Conservation (phyloP, 1,284 basidiomycete genomes). For the Cutaneotrichosporon cyanovorans region DNA sequence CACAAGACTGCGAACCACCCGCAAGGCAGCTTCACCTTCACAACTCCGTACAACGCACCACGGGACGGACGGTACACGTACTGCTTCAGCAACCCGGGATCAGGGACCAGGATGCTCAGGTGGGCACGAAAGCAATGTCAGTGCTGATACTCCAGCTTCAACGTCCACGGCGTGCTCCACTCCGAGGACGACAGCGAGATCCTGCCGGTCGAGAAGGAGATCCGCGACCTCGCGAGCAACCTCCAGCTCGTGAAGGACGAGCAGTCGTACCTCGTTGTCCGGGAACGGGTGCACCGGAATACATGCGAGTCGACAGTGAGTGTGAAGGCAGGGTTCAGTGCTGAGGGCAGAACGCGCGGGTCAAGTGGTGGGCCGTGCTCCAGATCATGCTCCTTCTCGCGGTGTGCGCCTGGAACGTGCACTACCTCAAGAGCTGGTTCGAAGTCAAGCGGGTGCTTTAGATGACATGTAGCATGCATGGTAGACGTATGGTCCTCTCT, state of each 20-base stretch:
- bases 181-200: slow-evolving; percentile 50
- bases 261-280: slow-evolving; percentile 94
- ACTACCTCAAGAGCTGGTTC: slow-evolving; percentile 89
- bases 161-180: slow-evolving; percentile 92
- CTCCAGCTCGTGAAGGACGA: slow-evolving; percentile 93
- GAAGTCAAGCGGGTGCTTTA: slow-evolving; percentile 84
- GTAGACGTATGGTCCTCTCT: not conserved
- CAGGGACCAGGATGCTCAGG: slow-evolving; percentile 91
- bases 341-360: slow-evolving; percentile 63
- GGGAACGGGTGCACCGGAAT: slow-evolving; percentile 87
- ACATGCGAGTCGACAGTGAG: slow-evolving; percentile 45
- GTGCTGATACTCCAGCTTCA: slow-evolving; percentile 61
- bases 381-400: slow-evolving; percentile 80
- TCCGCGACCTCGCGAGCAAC: slow-evolving; percentile 75
- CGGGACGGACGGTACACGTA: slow-evolving; percentile 84
- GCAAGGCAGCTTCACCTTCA: slow-evolving; percentile 77
- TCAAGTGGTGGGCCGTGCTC: slow-evolving; percentile 98
- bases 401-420: slow-evolving; percentile 94
- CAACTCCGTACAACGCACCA: slow-evolving; percentile 55
- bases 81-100: slow-evolving; percentile 96
- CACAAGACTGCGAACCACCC: slow-evolving; percentile 76
- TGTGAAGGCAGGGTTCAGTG: slow-evolving; percentile 24
- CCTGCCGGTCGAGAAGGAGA: slow-evolving; percentile 93
- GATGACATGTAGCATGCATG: slow-evolving; percentile 6
- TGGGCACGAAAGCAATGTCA: slow-evolving; percentile 44